Evolutionary conservation across 2,329 filamentous ascomycete species (phyloP), one percentile per base, ranked within the genome.

Genomic region (Fusarium dlaminii): DNA sequence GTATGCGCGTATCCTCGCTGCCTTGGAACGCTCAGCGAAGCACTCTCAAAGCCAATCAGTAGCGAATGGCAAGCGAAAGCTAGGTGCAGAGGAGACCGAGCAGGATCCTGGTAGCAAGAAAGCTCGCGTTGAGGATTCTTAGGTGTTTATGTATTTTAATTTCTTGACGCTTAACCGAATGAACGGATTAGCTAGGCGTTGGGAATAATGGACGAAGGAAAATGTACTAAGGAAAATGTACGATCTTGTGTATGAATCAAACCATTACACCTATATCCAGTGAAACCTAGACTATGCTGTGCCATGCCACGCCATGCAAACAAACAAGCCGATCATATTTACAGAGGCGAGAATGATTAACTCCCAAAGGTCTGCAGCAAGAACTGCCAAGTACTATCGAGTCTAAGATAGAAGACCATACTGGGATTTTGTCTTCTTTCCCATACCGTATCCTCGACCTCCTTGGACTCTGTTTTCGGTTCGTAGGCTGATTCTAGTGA

Each of bases 1-100:
- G 75, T 96, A 95, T 81, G 88, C 89, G n/a, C 87, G 90, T 60
- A 84, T 94, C 45, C 82, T 96, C 42, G 81, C 82, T 22, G 82
- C 84, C 56, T 81, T 82, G 42, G 86, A 89, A 59, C 81, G 82
- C n/a, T 80, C 78, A 39, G 64, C 78, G 30, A 78, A 81, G 58
- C 77, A 83, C 58, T 75, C 68, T 32, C 63, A 63, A 54, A 62
- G 45, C 24, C 69, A 64, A 48, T 55, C 46, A 43, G 45, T 77
- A 10, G 27, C 27, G 27, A 84, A 82, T 39, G 82, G 82, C 10
- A 90, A 90, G 82, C 83, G 88, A 52, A 89, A 87, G 78, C 68
- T 84, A 29, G 79, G 46, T 30, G 18, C 79, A 5, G 80, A 77
- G n/a, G 76, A 79, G 6, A 75, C 56, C 55, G 74, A 30, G 37